Evolutionary conservation across 2,329 filamentous ascomycete genomes (phyloP).

Genomic region (Didymella pinodella): DNA sequence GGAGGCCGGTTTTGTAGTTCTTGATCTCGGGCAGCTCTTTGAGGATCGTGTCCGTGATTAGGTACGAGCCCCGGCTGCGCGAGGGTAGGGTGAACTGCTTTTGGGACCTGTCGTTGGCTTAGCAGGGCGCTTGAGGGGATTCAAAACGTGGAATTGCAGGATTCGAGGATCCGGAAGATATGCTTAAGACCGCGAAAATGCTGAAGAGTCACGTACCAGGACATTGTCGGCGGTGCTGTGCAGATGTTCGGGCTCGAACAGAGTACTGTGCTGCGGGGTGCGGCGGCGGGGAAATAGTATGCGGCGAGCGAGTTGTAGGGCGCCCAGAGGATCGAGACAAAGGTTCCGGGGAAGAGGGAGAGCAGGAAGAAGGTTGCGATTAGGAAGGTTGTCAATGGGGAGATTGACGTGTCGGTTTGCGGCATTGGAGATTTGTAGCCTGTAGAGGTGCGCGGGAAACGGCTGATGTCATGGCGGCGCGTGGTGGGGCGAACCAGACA

Average conservation of each 20-base stretch:
- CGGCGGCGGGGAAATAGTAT: constrained; percentile 33
- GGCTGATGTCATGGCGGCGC: constrained; percentile 25
- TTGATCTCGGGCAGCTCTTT: constrained; percentile 79
- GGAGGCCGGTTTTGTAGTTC: constrained; percentile 74
- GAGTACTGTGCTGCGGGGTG: constrained; percentile 31
- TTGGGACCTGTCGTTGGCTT: constrained; percentile 62
- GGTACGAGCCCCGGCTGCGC: constrained; percentile 82
- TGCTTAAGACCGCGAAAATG: neutral
- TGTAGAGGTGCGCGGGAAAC: constrained; percentile 9
- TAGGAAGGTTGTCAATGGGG: constrained; percentile 53
- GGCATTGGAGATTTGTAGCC: constrained; percentile 11
- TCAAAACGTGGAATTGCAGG: neutral
- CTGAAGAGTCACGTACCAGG: constrained; percentile 33
- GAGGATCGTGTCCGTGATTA: constrained; percentile 80
- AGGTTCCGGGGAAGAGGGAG: constrained; percentile 59
- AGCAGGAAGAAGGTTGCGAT: constrained; percentile 59
- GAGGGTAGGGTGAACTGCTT: constrained; percentile 83
- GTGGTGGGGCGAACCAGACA: constrained; percentile 12
- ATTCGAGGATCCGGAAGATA: neutral
- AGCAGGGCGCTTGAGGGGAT: neutral
- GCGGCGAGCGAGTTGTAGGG: constrained; percentile 42
- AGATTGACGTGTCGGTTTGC: constrained; percentile 39
- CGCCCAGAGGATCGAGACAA: constrained; percentile 52
- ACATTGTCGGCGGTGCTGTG: constrained; percentile 37
- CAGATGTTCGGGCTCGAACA: constrained; percentile 42